Evolutionary conservation across 108 stramenopile species (phyloP), one percentile per base, ranked within the genome.

Genomic region (Cylindrotheca fusiformis): DNA sequence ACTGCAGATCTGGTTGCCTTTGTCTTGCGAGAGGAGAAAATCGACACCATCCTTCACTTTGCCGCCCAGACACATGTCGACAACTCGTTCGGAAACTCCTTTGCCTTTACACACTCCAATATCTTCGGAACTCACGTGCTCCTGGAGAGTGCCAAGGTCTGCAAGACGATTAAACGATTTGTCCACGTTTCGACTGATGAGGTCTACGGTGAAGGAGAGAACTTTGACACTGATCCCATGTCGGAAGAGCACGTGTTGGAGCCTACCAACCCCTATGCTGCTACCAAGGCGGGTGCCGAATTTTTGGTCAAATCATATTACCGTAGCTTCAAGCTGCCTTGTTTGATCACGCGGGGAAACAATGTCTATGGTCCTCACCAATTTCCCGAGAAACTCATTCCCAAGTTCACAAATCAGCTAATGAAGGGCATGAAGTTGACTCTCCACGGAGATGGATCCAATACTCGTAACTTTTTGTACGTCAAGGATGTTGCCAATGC

Each of bases 361-460:
- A 99, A 99, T 68, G 99, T 99, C 28, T 99, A 97, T 76, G 97
- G 99, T 3, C 97, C 97, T 31, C 97, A 97, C 72, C 99, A 99
- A 72, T 99, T 94, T 68, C 99, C 99, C 0, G 99, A 99, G 75
- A 99, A 99, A 77, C 77, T 99, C 44, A 96, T 99, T 67, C 99
- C 99, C 46, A 99, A 99, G 81, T 98, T 99, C 68, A 95, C 95
- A 67, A 97, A 97, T 74, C 97, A 97, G 77, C 78, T 99, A 29
- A 63, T 97, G 75, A 74, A 92, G 25, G 95, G 88, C 4, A 72
- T 77, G 46, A 70, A 87, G 14, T 75, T 99, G 32, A 98, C 99
- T n/a, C 54, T 99, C 26, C 99, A 99, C 69, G 99, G 99, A 31
- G 93, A 94, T 63, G 97, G 98, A 23, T 63, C 74, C 67, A 99